Evolutionary conservation across 306 rosid genomes (phyloP).

Genomic region (Casuarina cunninghamiana): DNA sequence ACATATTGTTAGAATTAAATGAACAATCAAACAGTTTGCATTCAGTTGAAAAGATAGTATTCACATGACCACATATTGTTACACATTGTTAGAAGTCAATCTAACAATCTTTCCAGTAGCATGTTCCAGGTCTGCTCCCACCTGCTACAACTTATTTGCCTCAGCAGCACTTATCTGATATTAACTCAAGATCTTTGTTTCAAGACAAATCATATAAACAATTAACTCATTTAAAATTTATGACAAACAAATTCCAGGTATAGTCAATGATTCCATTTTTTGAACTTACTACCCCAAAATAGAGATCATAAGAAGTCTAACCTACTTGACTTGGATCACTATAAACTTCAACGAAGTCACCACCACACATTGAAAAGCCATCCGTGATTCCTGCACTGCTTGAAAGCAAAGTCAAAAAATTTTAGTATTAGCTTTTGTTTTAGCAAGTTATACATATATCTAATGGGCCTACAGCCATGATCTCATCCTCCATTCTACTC

Average conservation of each 20-base stretch:
- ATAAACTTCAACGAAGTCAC: conserved; percentile 96
- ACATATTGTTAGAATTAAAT: too few species aligned
- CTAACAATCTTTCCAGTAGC: neutral
- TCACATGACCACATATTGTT: too few species aligned
- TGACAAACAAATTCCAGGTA: neutral
- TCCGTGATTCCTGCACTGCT: conserved; percentile 94
- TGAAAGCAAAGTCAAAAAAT: neutral
- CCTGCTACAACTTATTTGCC: neutral
- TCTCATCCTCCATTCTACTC: too few species aligned
- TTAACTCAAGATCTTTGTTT: neutral
- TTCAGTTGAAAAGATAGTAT: too few species aligned
- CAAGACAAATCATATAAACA: neutral
- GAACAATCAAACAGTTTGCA: too few species aligned
- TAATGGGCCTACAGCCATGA: neutral
- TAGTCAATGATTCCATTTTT: neutral
- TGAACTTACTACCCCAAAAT: neutral
- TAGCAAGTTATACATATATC: neutral
- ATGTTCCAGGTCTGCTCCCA: neutral
- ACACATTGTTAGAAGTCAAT: too few species aligned
- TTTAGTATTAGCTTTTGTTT: neutral
- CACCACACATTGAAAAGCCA: conserved; percentile 99
- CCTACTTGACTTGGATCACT: conserved; percentile 79
- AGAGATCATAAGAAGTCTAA: conserved; percentile 20
- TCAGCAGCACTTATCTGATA: neutral
- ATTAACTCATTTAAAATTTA: neutral